Evolutionary conservation across 495 filamentous ascomycete species (phyloP).

Genomic region (Chaetomium cochliodes): DNA sequence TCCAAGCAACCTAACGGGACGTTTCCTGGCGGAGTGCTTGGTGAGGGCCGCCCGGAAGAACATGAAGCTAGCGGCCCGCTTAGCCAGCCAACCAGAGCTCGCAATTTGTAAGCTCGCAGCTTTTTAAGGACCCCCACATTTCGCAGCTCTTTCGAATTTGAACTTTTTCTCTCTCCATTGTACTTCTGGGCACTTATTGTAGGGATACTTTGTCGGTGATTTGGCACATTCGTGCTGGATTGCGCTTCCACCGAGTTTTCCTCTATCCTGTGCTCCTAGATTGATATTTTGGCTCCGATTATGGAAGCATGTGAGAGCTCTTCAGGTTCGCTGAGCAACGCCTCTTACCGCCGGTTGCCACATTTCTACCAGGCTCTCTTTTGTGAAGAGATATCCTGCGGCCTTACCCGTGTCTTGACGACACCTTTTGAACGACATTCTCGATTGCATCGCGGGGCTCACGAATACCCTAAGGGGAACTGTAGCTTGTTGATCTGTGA

Average conservation of each 20-base stretch:
- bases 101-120: constrained; percentile 29
- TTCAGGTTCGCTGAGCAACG: constrained; percentile 49
- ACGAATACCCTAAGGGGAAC: not conserved
- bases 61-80: constrained; percentile 27
- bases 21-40: not conserved
- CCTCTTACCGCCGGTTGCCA: constrained; percentile 64
- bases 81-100: constrained; percentile 31
- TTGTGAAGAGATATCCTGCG: not conserved
- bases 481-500: no score
- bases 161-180: constrained; percentile 49
- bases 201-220: constrained; percentile 55
- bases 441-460: no score
- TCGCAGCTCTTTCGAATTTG: constrained; percentile 33
- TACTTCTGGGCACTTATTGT: constrained; percentile 81
- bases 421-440: not conserved
- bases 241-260: constrained; percentile 48
- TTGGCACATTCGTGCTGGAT: constrained; percentile 16
- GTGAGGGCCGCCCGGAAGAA: constrained; percentile 21
- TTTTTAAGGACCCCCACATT: constrained; percentile 28
- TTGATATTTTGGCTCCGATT: constrained; percentile 53
- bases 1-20: constrained; percentile 3
- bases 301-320: constrained; percentile 57
- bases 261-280: constrained; percentile 64
- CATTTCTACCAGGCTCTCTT: constrained; percentile 32
- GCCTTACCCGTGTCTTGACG: not conserved